Evolutionary conservation across 1,284 basidiomycete species (phyloP).

Genomic region (Ceraceosorus guamensis): DNA sequence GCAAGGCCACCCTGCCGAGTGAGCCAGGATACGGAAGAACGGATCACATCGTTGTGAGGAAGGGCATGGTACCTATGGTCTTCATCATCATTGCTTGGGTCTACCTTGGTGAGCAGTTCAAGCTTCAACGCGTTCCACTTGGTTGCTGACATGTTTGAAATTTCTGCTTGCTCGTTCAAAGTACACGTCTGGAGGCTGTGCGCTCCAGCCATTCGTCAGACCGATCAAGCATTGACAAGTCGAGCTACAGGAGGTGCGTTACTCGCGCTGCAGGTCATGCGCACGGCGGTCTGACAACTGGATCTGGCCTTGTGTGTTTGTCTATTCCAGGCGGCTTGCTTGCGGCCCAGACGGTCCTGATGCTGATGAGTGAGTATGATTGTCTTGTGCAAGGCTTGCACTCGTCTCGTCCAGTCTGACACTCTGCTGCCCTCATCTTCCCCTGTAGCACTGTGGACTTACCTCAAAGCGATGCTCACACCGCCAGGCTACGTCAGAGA

Average conservation of each 20-base stretch:
- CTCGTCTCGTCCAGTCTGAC: background rate
- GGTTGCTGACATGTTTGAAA: background rate
- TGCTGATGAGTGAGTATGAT: background rate
- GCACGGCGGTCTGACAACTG: background rate
- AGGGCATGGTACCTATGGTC: background rate
- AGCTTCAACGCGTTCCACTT: background rate
- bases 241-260: background rate
- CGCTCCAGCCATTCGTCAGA: background rate
- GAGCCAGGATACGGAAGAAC: background rate
- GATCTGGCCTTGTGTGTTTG: background rate
- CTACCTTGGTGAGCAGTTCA: background rate
- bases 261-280: background rate
- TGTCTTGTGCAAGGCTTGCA: background rate
- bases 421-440: no score
- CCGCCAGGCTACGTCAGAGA: slow-evolving; percentile 38
- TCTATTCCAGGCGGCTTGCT: background rate
- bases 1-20: background rate
- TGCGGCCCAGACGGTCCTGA: background rate
- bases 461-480: slow-evolving; percentile 25
- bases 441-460: slow-evolving; percentile 25
- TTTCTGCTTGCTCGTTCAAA: no score
- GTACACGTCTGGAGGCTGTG: background rate
- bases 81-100: background rate
- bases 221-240: background rate
- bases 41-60: background rate